Percentiles rank a stretch among this genome's conserved stretches.
These are phyloP conservation scores for Aspergillus nidulans DNA, from an alignment of 495 filamentous ascomycete genomes.

Conservation along the genomic window DNA sequence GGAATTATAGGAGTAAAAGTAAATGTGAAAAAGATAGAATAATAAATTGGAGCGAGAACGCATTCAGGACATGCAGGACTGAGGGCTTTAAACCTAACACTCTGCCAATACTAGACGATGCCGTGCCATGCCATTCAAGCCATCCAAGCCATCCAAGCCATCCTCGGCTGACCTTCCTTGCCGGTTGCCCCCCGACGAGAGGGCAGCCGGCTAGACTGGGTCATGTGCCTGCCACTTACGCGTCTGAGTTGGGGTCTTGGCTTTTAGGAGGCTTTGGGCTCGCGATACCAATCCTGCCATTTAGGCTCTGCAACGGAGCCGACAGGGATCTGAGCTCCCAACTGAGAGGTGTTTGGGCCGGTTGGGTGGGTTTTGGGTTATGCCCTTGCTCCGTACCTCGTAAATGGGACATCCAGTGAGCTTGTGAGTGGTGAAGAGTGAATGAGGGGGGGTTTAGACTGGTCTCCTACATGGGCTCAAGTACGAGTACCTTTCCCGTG, in stretches of 20 bases:
- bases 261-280: too few relatives aligned
- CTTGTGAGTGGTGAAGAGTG: not conserved
- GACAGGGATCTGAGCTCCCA: not conserved
- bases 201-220: not conserved
- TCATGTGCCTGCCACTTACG: not conserved
- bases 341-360: not conserved
- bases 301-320: not conserved
- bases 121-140: not conserved
- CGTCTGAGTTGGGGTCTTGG: not conserved
- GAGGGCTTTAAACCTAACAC: too few relatives aligned
- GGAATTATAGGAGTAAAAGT: too few relatives aligned
- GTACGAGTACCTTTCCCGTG: not conserved
- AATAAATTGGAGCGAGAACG: too few relatives aligned
- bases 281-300: not conserved
- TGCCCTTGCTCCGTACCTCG: too few relatives aligned
- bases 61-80: too few relatives aligned
- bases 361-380: too few relatives aligned
- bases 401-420: not conserved
- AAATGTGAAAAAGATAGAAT: too few relatives aligned
- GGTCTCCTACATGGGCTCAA: not conserved
- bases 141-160: not conserved
- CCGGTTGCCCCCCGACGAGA: not conserved
- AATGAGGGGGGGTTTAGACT: not conserved
- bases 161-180: slow-evolving; percentile 6
- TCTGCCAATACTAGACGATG: too few relatives aligned